These are phyloP conservation scores for Wickerhamomyces bisporus DNA, from an alignment of 805 yeast genomes.

Conservation along the genomic window DNA sequence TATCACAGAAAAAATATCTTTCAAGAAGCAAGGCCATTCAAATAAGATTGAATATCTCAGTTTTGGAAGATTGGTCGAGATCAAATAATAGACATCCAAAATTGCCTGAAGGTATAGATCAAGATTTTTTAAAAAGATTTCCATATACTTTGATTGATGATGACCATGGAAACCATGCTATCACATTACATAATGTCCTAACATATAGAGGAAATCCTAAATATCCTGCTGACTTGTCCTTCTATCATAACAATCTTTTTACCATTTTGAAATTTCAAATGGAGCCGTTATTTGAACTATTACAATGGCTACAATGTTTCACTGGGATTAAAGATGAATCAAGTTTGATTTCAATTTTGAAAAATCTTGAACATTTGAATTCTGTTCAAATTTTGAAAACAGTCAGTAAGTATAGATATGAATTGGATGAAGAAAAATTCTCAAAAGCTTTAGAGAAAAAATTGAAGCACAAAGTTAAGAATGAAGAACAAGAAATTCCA, in stretches of 20 bases:
- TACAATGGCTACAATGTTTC: conserved; percentile 89
- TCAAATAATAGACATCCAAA: conserved; percentile 23
- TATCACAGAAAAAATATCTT: conserved; percentile 62
- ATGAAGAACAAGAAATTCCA: conserved; percentile 7
- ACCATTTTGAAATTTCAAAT: conserved; percentile 63
- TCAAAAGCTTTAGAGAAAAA: conserved; percentile 28
- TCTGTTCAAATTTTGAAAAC: conserved; percentile 66
- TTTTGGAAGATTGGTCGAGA: conserved; percentile 91
- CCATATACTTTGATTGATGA: conserved; percentile 33
- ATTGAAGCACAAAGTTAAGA: conserved; percentile 11
- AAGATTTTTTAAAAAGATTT: conserved; percentile 31
- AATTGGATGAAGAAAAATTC: conserved; percentile 70
- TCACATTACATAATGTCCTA: conserved; percentile 8
- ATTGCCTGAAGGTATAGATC: conserved; percentile 30
- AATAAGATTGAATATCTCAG: conserved; percentile 77
- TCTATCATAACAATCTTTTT: conserved; percentile 60
- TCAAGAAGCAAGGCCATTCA: conserved; percentile 87
- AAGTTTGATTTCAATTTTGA: conserved; percentile 47
- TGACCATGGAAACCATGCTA: conserved; percentile 6
- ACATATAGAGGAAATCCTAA: conserved; percentile 18
- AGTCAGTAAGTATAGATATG: conserved; percentile 75
- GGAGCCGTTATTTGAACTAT: conserved; percentile 66
- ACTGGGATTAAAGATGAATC: conserved; percentile 66
- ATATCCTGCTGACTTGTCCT: conserved; percentile 45
- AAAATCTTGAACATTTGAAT: conserved; percentile 52